These are phyloP conservation scores for Dictyostelium firmibasis DNA, from an alignment of 78 protist species.

Conservation along the genomic window DNA sequence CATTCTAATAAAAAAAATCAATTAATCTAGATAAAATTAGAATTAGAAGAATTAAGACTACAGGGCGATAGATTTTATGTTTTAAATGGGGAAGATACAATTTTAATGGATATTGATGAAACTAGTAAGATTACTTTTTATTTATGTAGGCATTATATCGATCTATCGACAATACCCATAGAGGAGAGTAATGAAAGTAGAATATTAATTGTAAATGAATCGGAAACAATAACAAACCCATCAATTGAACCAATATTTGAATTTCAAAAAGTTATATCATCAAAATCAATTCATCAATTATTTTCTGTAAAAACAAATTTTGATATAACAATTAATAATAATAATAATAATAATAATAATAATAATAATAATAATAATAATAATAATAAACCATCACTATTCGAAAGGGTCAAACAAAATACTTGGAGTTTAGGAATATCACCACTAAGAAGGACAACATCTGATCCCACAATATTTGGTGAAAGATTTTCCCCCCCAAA, in stretches of 20 bases:
- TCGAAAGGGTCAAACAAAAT: conserved; percentile 61
- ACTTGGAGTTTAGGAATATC: conserved; percentile 78
- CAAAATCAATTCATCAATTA: conserved; percentile 67
- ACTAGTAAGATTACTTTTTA: conserved; percentile 50
- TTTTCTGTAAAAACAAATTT: conserved; percentile 73
- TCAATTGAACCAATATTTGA: conserved; percentile 56
- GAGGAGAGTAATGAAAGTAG: conserved; percentile 54
- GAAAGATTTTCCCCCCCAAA: conserved; percentile 60
- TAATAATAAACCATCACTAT: conserved; percentile 10
- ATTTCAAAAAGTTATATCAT: conserved; percentile 31
- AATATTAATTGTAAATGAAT: conserved; percentile 27
- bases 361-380: background rate
- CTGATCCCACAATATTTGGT: conserved; percentile 70
- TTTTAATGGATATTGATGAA: conserved; percentile 66
- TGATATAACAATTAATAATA: background rate
- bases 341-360: too few species aligned
- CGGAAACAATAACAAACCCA: background rate
- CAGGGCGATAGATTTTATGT: conserved; percentile 62
- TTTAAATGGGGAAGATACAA: conserved; percentile 21
- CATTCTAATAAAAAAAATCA: background rate
- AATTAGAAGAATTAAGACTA: conserved; percentile 64
- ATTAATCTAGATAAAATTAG: conserved; percentile 4
- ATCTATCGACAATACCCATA: conserved; percentile 27
- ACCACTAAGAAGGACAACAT: conserved; percentile 67
- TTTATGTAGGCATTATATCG: conserved; percentile 18